Evolutionary conservation across 164 flowering plant species (phyloP).

Genomic region (Nelumbo lutea): DNA sequence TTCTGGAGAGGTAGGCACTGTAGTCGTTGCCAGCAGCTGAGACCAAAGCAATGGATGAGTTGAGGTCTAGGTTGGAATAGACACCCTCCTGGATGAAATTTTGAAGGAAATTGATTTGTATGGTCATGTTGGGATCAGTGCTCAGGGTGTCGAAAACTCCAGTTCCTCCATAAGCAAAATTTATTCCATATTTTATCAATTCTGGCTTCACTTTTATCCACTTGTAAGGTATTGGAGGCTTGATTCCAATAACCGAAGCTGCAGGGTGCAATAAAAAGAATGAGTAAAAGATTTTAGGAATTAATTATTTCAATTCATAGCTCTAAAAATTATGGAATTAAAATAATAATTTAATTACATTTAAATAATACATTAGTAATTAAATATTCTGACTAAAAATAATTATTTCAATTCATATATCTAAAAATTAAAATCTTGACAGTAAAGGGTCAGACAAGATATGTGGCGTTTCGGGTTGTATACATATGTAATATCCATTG

Average conservation of each 20-base stretch:
- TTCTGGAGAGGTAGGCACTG: conserved; percentile 22
- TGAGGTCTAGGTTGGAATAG: conserved; percentile 34
- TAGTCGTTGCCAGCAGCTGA: conserved; percentile 79
- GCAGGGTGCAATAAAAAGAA: background rate
- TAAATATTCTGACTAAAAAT: no score
- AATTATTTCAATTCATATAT: no score
- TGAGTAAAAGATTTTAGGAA: no score
- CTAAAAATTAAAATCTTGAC: no score
- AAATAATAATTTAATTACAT: no score
- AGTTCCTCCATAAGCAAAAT: conserved; percentile 84
- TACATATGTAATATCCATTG: no score
- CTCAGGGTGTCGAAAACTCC: conserved; percentile 65
- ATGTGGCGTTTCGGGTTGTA: no score
- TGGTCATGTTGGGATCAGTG: conserved; percentile 65
- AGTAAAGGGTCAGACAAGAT: no score
- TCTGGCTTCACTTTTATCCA: conserved; percentile 31
- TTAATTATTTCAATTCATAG: no score
- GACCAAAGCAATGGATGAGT: conserved; percentile 52
- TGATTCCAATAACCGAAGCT: conserved; percentile 39
- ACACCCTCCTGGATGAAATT: conserved; percentile 23
- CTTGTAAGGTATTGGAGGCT: conserved; percentile 59
- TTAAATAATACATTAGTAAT: no score
- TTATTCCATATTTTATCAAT: conserved; percentile 49
- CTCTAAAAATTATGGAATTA: no score
- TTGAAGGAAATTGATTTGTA: conserved; percentile 61